Percentiles rank a stretch among this genome's conserved stretches.
These are phyloP conservation scores for Mycena leptocephala DNA, from an alignment of 768 basidiomycete species.

Conservation along the genomic window DNA sequence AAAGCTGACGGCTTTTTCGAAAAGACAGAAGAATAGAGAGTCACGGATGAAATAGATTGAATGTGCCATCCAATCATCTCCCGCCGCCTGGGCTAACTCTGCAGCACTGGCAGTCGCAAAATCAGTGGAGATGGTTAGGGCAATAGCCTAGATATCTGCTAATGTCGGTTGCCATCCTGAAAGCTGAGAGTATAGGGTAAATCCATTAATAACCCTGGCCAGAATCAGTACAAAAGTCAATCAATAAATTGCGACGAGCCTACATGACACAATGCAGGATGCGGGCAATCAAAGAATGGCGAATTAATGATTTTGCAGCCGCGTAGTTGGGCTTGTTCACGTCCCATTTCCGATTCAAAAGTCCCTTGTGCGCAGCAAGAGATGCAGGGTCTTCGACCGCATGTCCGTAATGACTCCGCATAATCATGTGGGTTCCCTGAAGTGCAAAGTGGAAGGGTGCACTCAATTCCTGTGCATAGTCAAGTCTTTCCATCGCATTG, in stretches of 20 bases:
- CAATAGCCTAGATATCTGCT: too few relatives aligned
- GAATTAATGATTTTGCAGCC: too few relatives aligned
- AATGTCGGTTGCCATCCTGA: background rate
- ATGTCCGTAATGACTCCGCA: slow-evolving; percentile 32
- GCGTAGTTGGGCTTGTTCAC: too few relatives aligned
- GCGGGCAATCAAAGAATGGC: slow-evolving; percentile 37
- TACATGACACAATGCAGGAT: slow-evolving; percentile 34
- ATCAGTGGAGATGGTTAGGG: background rate
- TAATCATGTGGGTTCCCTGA: too few relatives aligned
- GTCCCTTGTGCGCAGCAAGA: slow-evolving; percentile 32
- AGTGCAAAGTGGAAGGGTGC: slow-evolving; percentile 30
- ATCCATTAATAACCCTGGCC: background rate
- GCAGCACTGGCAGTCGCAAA: background rate
- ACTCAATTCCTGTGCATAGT: slow-evolving; percentile 23
- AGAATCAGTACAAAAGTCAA: too few relatives aligned
- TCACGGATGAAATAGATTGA: background rate
- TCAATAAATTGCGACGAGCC: too few relatives aligned
- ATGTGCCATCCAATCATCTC: background rate
- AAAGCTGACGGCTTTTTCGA: background rate
- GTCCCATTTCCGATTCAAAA: too few relatives aligned
- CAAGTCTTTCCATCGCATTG: slow-evolving; percentile 13
- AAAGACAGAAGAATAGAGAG: background rate
- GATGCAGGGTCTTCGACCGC: slow-evolving; percentile 28
- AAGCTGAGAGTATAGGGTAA: background rate
- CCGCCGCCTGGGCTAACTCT: background rate